Evolutionary conservation across 2,329 filamentous ascomycete species (phyloP).

Genomic region (Stenocarpella maydis): DNA sequence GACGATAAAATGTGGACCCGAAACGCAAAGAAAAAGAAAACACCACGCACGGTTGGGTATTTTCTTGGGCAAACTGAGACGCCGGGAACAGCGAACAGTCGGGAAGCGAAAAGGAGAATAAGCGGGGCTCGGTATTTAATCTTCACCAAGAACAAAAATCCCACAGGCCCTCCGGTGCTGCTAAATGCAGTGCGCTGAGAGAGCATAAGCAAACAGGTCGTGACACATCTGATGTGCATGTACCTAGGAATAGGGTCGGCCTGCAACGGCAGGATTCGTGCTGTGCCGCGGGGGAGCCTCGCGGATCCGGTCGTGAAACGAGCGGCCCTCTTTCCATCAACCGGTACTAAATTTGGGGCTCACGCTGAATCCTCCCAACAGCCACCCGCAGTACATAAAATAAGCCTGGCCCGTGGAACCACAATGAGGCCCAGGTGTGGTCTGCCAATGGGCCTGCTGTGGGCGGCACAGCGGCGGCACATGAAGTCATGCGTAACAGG

Average conservation of each 20-base stretch:
- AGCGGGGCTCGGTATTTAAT: slow-evolving; percentile 13
- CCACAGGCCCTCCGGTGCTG: background rate
- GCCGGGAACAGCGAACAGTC: background rate
- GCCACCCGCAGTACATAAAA: background rate
- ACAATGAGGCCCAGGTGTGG: background rate
- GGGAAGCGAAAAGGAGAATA: background rate
- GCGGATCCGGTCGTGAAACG: slow-evolving; percentile 18
- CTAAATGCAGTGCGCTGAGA: slow-evolving; percentile 7
- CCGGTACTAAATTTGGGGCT: slow-evolving; percentile 1
- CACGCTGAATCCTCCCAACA: slow-evolving; percentile 18
- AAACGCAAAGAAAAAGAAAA: background rate
- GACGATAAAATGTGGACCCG: background rate
- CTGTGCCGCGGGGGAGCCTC: slow-evolving; percentile 11
- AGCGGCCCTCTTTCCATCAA: background rate
- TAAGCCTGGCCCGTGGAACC: slow-evolving; percentile 5
- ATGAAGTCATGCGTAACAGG: slow-evolving; percentile 9
- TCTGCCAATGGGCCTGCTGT: background rate
- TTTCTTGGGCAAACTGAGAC: background rate
- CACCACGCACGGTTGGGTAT: background rate
- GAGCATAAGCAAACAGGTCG: background rate
- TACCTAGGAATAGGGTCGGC: background rate
- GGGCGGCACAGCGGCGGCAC: slow-evolving; percentile 10
- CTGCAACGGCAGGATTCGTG: slow-evolving; percentile 19
- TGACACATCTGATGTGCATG: slow-evolving; percentile 17
- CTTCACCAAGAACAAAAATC: background rate